Conservation (phyloP, 805 yeast genomes). For the Metschnikowia continentalis region DNA sequence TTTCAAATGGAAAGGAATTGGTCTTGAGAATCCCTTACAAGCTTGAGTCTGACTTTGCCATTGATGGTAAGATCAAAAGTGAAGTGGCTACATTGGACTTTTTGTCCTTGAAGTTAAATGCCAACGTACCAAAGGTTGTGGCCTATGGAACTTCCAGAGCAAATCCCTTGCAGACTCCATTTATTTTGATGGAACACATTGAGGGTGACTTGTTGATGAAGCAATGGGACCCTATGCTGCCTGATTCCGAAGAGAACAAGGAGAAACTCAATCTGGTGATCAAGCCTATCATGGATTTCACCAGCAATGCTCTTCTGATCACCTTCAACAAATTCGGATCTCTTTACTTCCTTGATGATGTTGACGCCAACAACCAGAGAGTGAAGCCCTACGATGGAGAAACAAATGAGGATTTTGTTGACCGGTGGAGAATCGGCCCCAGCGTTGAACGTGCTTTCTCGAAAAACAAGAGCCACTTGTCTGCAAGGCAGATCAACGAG, state of each 20-base stretch:
- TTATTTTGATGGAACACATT: constrained; percentile 72
- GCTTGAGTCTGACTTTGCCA: constrained; percentile 60
- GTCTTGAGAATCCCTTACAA: constrained; percentile 85
- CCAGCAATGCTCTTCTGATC: constrained; percentile 48
- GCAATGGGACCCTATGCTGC: constrained; percentile 80
- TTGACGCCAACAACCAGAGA: constrained; percentile 39
- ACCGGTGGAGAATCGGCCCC: constrained; percentile 91
- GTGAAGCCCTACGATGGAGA: constrained; percentile 62
- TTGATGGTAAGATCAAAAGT: constrained; percentile 66
- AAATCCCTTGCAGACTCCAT: constrained; percentile 70
- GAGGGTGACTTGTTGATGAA: constrained; percentile 83
- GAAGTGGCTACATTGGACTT: constrained; percentile 96
- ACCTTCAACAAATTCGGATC: constrained; percentile 77
- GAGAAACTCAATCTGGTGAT: constrained; percentile 56
- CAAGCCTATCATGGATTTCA: constrained; percentile 68
- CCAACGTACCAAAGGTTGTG: constrained; percentile 70
- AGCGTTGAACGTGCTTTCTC: constrained; percentile 74
- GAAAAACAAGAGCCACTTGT: constrained; percentile 57
- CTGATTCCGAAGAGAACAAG: constrained; percentile 46
- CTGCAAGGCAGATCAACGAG: constrained; percentile 45
- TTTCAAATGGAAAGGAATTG: constrained; percentile 57
- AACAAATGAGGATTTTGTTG: constrained; percentile 44
- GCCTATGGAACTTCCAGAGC: constrained; percentile 58
- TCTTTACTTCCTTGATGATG: constrained; percentile 73
- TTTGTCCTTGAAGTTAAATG: constrained; percentile 55